Evolutionary conservation across 371 early-diverging fungal genomes (phyloP).

Genomic region (Actinomortierella wolfii): DNA sequence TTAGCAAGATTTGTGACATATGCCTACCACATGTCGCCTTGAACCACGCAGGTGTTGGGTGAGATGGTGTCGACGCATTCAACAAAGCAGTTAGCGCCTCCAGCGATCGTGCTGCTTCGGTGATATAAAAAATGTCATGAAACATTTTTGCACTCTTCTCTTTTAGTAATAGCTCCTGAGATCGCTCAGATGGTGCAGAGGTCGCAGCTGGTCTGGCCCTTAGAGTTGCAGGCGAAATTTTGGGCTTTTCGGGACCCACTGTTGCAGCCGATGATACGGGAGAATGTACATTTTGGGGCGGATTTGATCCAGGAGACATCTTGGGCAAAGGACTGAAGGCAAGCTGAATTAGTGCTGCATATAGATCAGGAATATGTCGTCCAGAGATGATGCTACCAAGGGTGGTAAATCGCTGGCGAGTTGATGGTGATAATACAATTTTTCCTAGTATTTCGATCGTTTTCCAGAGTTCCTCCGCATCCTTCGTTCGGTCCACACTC

Average conservation of each 20-base stretch:
- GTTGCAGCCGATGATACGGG: neutral
- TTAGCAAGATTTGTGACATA: conserved; percentile 63
- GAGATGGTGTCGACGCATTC: conserved; percentile 55
- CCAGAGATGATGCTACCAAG: conserved; percentile 59
- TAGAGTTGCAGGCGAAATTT: neutral
- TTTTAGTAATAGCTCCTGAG: conserved; percentile 17
- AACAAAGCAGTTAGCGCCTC: conserved; percentile 68
- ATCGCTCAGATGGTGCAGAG: neutral
- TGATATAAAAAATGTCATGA: conserved; percentile 46
- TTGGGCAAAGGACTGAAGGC: conserved; percentile 66
- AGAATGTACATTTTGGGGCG: neutral
- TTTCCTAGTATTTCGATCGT: conserved; percentile 34
- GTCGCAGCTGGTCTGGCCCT: neutral
- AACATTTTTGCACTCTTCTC: conserved; percentile 51
- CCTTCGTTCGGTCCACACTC: conserved; percentile 2
- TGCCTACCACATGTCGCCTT: conserved; percentile 66
- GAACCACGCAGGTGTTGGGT: conserved; percentile 68
- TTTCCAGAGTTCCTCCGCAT: conserved; percentile 21
- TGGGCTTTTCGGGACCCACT: neutral
- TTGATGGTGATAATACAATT: conserved; percentile 12
- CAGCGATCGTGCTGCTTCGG: conserved; percentile 59
- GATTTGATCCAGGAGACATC: neutral
- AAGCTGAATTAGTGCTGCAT: conserved; percentile 68
- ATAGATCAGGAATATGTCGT: conserved; percentile 67
- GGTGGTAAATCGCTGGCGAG: conserved; percentile 54